Conservation (phyloP, 352 stramenopile species). For the Globisporangium spiculum region DNA sequence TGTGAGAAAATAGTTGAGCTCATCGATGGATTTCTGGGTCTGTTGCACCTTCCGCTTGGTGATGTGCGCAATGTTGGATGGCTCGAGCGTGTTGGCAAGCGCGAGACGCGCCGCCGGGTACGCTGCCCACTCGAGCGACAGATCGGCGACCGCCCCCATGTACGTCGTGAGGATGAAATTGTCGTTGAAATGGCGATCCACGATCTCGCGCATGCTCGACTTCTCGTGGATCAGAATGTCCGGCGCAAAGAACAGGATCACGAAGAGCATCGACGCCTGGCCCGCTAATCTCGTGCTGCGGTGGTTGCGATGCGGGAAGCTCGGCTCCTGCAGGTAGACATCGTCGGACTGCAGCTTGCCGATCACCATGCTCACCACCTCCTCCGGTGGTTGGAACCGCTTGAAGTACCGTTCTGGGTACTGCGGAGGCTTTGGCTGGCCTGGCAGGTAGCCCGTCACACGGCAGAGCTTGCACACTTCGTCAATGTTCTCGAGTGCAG, state of each 20-base stretch:
- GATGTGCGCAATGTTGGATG: slow-evolving; percentile 87
- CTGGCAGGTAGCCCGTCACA: slow-evolving; percentile 87
- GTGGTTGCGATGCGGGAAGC: slow-evolving; percentile 92
- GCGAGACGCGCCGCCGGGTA: slow-evolving; percentile 89
- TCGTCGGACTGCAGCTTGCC: slow-evolving; percentile 93
- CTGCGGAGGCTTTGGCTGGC: slow-evolving; percentile 78
- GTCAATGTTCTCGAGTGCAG: slow-evolving; percentile 87
- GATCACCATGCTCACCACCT: slow-evolving; percentile 92
- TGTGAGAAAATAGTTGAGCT: slow-evolving; percentile 90
- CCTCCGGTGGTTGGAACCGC: slow-evolving; percentile 81
- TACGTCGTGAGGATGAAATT: slow-evolving; percentile 96
- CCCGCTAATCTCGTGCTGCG: slow-evolving; percentile 87
- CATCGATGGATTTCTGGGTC: slow-evolving; percentile 83
- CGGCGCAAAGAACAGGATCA: slow-evolving; percentile 94
- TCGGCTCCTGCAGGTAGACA: slow-evolving; percentile 90
- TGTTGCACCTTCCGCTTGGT: slow-evolving; percentile 86
- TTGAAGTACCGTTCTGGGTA: slow-evolving; percentile 90
- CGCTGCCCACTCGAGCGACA: slow-evolving; percentile 90
- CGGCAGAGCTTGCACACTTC: slow-evolving; percentile 90
- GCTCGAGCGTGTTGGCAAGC: slow-evolving; percentile 87
- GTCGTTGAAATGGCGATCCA: slow-evolving; percentile 95
- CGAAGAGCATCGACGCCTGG: slow-evolving; percentile 94
- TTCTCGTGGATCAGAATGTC: slow-evolving; percentile 91
- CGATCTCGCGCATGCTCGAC: slow-evolving; percentile 92
- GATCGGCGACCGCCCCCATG: slow-evolving; percentile 92